A percentile compares a stretch with the other conserved stretches of the same genome.
phyloP scores from a whole-genome alignment of 2,329 filamentous ascomycete species.

The Fusarium sp. region DNA sequence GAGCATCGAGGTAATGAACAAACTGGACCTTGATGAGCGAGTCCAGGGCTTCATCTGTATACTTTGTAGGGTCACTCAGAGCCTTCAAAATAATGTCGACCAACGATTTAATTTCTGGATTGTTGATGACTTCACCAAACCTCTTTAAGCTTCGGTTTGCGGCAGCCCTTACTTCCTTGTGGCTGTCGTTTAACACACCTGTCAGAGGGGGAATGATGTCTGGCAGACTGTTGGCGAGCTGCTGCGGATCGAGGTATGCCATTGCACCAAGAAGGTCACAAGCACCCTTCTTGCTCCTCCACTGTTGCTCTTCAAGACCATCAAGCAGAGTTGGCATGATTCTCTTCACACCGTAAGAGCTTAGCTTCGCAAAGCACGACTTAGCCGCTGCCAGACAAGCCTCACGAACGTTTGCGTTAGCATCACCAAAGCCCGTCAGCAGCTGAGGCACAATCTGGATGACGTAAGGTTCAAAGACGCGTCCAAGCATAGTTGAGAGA shows the following conservation, averaged over 20 bases:
- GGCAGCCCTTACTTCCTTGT: conserved; percentile 93
- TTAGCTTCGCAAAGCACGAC: conserved; percentile 90
- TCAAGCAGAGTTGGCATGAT: conserved; percentile 91
- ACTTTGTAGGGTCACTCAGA: conserved; percentile 95
- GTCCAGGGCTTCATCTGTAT: conserved; percentile 94
- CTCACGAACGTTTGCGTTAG: conserved; percentile 88
- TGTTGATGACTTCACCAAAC: conserved; percentile 98
- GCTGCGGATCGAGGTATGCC: conserved; percentile 97
- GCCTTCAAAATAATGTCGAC: conserved; percentile 94
- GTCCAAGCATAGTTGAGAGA: conserved; percentile 84
- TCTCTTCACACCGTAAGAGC: conserved; percentile 94
- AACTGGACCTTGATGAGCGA: conserved; percentile 98
- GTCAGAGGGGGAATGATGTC: conserved; percentile 98
- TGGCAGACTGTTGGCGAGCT: conserved; percentile 89
- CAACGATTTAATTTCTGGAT: conserved; percentile 94
- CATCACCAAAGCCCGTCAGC: conserved; percentile 88
- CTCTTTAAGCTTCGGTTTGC: conserved; percentile 97
- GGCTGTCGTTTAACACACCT: conserved; percentile 93
- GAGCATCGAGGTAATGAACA: conserved; percentile 97
- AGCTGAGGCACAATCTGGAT: conserved; percentile 95
- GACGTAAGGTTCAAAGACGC: conserved; percentile 94
- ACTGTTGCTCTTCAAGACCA: conserved; percentile 93
- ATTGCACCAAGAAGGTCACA: conserved; percentile 97
- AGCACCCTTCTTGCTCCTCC: conserved; percentile 98
- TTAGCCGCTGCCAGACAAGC: conserved; percentile 93